Evolutionary conservation across 768 basidiomycete genomes (phyloP).

Genomic region (Naganishia kalamii): DNA sequence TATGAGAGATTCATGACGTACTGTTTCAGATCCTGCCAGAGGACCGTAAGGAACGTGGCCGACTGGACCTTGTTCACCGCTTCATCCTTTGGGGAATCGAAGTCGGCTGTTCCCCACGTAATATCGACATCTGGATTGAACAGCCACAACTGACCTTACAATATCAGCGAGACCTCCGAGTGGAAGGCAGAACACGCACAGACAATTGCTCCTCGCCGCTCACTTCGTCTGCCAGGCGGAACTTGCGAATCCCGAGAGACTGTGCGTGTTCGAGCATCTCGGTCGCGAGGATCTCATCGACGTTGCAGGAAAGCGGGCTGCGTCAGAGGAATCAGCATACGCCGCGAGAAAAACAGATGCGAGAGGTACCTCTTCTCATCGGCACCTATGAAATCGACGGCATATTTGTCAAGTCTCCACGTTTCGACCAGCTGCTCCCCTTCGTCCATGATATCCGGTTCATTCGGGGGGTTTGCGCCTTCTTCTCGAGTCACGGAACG

Average conservation of each 20-base stretch:
- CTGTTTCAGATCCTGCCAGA: background rate
- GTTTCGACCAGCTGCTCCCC: background rate
- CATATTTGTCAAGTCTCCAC: constrained; percentile 5
- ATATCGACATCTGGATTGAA: constrained; percentile 10
- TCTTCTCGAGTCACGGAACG: background rate
- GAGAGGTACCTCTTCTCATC: background rate
- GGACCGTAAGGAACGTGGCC: background rate
- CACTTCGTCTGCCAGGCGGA: background rate
- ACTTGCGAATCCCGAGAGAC: background rate
- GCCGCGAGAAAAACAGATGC: background rate
- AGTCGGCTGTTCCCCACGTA: background rate
- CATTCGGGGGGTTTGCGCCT: background rate
- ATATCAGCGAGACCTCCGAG: background rate
- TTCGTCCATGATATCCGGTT: background rate
- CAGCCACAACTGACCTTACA: constrained; percentile 2
- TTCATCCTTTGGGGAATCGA: background rate
- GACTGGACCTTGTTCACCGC: background rate
- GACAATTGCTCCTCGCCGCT: background rate
- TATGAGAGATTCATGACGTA: background rate
- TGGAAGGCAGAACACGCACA: background rate
- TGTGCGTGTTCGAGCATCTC: constrained; percentile 14
- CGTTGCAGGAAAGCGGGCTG: background rate
- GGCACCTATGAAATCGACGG: constrained; percentile 4
- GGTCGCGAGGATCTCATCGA: background rate
- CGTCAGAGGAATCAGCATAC: background rate